Conservation (phyloP, 331 rosid species). For the Quercus tomentella region DNA sequence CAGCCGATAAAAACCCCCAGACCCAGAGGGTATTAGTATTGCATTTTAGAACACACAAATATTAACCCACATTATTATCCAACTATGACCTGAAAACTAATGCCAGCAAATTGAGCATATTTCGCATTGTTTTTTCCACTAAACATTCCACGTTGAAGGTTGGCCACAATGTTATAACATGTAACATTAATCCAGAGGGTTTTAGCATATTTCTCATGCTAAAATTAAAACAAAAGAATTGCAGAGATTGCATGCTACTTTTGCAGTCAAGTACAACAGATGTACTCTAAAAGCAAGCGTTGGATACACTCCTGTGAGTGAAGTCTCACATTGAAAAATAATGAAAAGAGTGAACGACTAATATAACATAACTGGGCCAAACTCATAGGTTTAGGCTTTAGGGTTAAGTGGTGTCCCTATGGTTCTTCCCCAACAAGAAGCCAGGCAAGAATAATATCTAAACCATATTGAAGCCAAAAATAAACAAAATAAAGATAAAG, state of each 20-base stretch:
- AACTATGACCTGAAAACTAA: not conserved
- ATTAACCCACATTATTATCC: not conserved
- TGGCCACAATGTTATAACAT: not conserved
- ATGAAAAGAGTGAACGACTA: too few species aligned
- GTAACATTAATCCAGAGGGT: not conserved
- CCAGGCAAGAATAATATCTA: not conserved
- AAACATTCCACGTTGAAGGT: not conserved
- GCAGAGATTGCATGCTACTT: not conserved
- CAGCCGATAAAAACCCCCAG: not conserved
- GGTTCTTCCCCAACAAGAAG: not conserved
- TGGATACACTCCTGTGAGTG: too few species aligned
- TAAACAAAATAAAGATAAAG: not conserved
- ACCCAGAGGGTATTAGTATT: not conserved
- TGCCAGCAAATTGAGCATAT: not conserved
- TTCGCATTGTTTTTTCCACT: not conserved
- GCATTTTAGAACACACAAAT: not conserved
- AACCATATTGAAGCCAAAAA: not conserved
- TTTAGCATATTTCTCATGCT: not conserved
- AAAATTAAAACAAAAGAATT: not conserved
- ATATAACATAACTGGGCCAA: too few species aligned
- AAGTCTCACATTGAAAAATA: too few species aligned
- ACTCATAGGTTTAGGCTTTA: too few species aligned
- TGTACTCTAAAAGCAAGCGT: not conserved
- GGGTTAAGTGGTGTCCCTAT: too few species aligned
- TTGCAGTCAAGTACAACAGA: not conserved